Evolutionary conservation across 306 rosid genomes (phyloP).

Genomic region (Cucumis cinereus): DNA sequence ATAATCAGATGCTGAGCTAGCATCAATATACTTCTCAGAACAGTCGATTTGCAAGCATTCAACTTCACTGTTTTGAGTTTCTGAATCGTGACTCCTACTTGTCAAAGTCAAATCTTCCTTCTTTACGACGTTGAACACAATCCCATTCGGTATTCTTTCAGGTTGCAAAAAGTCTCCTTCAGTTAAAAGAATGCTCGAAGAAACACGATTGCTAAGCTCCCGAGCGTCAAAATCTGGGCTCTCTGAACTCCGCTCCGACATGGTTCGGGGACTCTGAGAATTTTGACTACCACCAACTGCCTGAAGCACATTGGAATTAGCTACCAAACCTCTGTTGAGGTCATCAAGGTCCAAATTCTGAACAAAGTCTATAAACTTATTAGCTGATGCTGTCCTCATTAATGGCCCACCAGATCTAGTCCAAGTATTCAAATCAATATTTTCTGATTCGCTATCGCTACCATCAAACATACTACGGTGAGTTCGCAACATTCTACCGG

Average conservation of each 20-base stretch:
- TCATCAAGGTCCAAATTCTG: conserved; percentile 68
- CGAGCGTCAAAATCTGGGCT: conserved; percentile 32
- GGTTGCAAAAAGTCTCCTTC: conserved; percentile 96
- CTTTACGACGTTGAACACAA: conserved; percentile 75
- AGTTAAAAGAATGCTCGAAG: conserved; percentile 31
- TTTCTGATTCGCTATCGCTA: conserved; percentile 79
- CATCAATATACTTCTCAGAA: conserved; percentile 54
- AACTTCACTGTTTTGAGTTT: conserved; percentile 38
- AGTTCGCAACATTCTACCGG: conserved; percentile 29
- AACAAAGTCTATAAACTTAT: conserved; percentile 60
- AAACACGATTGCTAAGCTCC: conserved; percentile 34
- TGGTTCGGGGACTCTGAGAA: conserved; percentile 36
- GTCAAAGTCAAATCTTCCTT: conserved; percentile 51
- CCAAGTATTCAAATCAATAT: conserved; percentile 50
- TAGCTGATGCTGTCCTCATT: conserved; percentile 83
- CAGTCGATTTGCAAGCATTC: conserved; percentile 61
- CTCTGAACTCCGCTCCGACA: conserved; percentile 46
- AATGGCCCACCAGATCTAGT: conserved; percentile 91
- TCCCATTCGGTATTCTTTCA: conserved; percentile 69
- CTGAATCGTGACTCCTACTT: conserved; percentile 41
- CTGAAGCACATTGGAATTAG: conserved; percentile 29
- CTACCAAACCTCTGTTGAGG: conserved; percentile 25
- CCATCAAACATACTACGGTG: conserved; percentile 42
- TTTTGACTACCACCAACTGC: conserved; percentile 17
- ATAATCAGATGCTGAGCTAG: conserved; percentile 49